Base-by-base conservation (phyloP, 2,329 filamentous ascomycete genomes). In the Aspergillus chevalieri region DNA sequence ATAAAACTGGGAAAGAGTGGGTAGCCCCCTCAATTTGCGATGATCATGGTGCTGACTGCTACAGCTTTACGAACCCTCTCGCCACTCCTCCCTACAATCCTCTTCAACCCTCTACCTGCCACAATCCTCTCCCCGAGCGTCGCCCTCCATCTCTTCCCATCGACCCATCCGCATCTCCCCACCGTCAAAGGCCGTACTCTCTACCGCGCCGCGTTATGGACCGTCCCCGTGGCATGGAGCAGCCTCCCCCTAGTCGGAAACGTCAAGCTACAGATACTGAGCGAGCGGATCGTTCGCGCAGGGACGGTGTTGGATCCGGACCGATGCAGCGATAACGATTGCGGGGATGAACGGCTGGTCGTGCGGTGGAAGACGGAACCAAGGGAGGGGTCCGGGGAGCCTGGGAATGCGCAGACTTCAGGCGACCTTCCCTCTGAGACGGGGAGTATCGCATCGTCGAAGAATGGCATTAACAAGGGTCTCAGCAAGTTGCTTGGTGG, bases 141-240 rank as follows among this genome's bases (percentile, higher is more conserved):
- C 47, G 78, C 74, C 22, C 75, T 85, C 17, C 80, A 84, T 58
- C 74, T 85, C 10, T 85, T 85, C 57, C 82, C 82, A 17, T 85
- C 82, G 4, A 77, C 74, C 4, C 74, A 77, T 54, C 74, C 74
- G n/a, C 74, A 77, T 56, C 87, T 98, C 2, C 93, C 93, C 30
- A 87, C 84, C n/a, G 93, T 97, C 38, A 89, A 88, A 24, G 93
- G 93, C 47, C 83, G 87, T 43, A 86, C 96, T 33, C 86, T 89
- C 44, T 98, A 98, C 68, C 87, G 87, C 33, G 92, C 93, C 15
- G 93, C 93, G 2, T 77, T 98, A 34, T 97, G 91, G 91, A 96
- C 93, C 0, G 90, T 91, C 0, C 93, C 93, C 0, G 86, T 98
- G 46, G 92, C 91, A 26, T 98, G 93, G 93, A 94, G 94, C 62